Conservation (phyloP, 495 filamentous ascomycete genomes). For the Penicillium flavigenum region DNA sequence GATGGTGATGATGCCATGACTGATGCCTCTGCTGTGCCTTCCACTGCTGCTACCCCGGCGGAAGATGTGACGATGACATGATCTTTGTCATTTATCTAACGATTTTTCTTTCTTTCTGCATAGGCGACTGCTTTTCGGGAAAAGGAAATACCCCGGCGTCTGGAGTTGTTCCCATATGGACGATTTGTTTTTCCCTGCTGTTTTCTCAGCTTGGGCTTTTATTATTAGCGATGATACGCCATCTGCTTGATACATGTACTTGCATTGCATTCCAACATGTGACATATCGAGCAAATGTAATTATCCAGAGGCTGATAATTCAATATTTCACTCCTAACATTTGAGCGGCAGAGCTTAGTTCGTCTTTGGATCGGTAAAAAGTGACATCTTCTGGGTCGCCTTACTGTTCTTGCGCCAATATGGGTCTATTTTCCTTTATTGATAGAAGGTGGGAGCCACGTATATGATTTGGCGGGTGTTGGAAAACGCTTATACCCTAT, state of each 20-base stretch:
- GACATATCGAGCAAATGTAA: conserved; percentile 3
- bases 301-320: neutral
- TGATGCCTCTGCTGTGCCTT: conserved; percentile 20
- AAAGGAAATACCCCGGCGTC: conserved; percentile 31
- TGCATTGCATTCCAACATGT: conserved; percentile 1
- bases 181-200: conserved; percentile 1
- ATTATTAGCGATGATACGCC: neutral
- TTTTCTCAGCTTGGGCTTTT: neutral
- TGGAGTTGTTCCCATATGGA: conserved; percentile 19
- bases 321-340: neutral
- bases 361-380: neutral
- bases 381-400: neutral
- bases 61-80: conserved; percentile 31
- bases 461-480: neutral
- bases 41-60: conserved; percentile 20
- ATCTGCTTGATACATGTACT: neutral
- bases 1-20: conserved; percentile 27
- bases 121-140: conserved; percentile 18
- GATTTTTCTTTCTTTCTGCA: conserved; percentile 21
- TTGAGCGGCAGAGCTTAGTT: neutral
- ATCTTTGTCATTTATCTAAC: conserved; percentile 1
- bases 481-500: no score
- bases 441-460: neutral
- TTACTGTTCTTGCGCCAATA: neutral
- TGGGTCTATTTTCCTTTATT: neutral